These are phyloP conservation scores for Myxozyma kluyveri DNA, from an alignment of 805 yeast species.

Conservation along the genomic window DNA sequence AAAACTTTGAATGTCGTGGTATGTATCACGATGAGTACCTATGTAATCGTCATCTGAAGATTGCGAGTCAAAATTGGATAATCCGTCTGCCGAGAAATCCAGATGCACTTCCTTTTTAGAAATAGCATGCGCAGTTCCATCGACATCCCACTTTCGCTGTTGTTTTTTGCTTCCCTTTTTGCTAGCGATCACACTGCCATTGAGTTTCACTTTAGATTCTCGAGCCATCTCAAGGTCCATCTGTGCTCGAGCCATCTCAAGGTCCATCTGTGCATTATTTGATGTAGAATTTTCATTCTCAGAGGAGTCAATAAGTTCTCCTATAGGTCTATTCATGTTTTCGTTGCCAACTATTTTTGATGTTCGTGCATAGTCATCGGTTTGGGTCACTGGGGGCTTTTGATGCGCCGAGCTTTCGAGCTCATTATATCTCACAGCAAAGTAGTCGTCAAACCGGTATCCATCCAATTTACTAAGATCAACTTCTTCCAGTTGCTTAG, in stretches of 20 bases:
- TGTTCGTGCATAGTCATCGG: no score
- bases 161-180: slow-evolving; percentile 41
- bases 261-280: no score
- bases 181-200: no score
- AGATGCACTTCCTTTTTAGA: slow-evolving; percentile 43
- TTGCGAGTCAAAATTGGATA: neutral
- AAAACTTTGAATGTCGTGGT: slow-evolving; percentile 36
- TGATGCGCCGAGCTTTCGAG: slow-evolving; percentile 27
- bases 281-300: no score
- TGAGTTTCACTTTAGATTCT: no score
- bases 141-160: slow-evolving; percentile 64
- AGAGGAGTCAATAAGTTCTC: no score
- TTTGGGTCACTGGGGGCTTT: no score
- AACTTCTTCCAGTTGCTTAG: slow-evolving; percentile 26
- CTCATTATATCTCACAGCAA: slow-evolving; percentile 36
- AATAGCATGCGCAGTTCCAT: slow-evolving; percentile 53
- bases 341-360: no score
- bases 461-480: slow-evolving; percentile 17
- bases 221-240: no score
- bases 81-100: slow-evolving; percentile 52
- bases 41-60: slow-evolving; percentile 21
- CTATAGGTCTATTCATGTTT: no score
- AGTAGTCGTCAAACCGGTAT: slow-evolving; percentile 36
- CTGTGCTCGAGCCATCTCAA: no score
- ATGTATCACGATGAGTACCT: slow-evolving; percentile 30